A percentile compares a stretch with the other conserved stretches of the same genome.
These are phyloP conservation scores for Mucor lusitanicus DNA, from an alignment of 371 early-diverging fungal species.

Conservation along the genomic window DNA sequence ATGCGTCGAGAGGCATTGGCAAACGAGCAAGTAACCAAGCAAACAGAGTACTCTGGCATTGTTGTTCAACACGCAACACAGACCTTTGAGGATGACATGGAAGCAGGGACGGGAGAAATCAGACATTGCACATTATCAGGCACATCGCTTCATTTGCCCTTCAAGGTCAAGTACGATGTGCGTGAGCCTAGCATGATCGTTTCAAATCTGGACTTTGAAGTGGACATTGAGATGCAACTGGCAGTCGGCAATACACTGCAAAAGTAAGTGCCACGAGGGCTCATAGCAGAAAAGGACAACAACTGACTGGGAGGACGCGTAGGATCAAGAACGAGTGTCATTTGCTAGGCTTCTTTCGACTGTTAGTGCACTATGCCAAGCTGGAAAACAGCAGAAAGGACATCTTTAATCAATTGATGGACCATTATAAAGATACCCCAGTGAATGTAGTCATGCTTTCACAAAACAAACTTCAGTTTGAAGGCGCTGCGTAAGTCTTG, in stretches of 20 bases:
- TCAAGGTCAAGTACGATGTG: conserved; percentile 31
- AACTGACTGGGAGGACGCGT: not conserved
- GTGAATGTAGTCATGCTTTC: conserved; percentile 18
- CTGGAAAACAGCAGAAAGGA: conserved; percentile 20
- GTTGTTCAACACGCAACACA: not conserved
- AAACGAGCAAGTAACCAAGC: conserved; percentile 24
- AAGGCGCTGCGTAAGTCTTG: conserved; percentile 15
- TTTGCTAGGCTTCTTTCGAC: conserved; percentile 34
- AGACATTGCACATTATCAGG: conserved; percentile 39
- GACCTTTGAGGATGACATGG: not conserved
- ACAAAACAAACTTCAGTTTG: conserved; percentile 22
- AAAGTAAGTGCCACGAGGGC: conserved; percentile 16
- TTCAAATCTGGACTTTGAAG: conserved; percentile 24
- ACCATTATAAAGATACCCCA: not conserved
- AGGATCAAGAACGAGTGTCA: conserved; percentile 35
- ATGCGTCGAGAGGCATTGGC: conserved; percentile 27
- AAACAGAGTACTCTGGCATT: conserved; percentile 24
- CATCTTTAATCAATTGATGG: conserved; percentile 18
- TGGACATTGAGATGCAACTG: conserved; percentile 32
- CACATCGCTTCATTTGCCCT: conserved; percentile 13
- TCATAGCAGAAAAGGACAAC: too few relatives aligned
- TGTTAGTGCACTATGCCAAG: conserved; percentile 29
- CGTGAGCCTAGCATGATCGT: conserved; percentile 21
- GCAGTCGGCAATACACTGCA: conserved; percentile 28
- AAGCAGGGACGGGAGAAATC: conserved; percentile 13